Evolutionary conservation across 495 filamentous ascomycete species (phyloP).

Genomic region (Lophiotrema nucula): DNA sequence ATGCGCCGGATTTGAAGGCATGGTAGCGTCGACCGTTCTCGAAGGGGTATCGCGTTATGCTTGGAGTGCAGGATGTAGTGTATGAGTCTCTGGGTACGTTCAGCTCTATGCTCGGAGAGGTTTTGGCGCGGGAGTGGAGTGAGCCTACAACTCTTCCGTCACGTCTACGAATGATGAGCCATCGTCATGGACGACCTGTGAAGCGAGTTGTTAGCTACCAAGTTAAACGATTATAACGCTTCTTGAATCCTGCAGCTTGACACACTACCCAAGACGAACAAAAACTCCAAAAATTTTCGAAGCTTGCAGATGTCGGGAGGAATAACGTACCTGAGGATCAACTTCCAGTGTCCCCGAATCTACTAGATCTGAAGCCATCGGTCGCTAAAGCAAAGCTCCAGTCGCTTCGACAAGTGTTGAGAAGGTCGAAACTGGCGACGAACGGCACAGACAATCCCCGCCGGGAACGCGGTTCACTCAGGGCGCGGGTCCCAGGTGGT

Average conservation of each 20-base stretch:
- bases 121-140: not conserved
- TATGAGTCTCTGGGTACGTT: conserved; percentile 17
- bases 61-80: conserved; percentile 17
- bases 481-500: not conserved
- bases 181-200: conserved; percentile 14
- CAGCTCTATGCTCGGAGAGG: not conserved
- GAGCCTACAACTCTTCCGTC: conserved; percentile 24
- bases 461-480: not conserved
- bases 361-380: not conserved
- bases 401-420: too few species aligned
- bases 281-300: too few species aligned
- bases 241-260: too few species aligned
- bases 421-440: too few species aligned
- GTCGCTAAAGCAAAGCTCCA: not conserved
- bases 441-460: not conserved
- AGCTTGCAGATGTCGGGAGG: too few species aligned
- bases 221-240: too few species aligned
- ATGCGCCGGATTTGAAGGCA: conserved; percentile 26
- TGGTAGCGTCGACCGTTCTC: conserved; percentile 37
- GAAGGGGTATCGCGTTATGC: conserved; percentile 23
- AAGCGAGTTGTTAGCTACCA: conserved; percentile 1
- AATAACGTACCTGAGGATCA: not conserved
- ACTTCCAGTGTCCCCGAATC: not conserved
- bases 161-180: conserved; percentile 23
- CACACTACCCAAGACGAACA: too few species aligned